A percentile compares a stretch with the other conserved stretches of the same genome.
These are phyloP conservation scores for Myxozyma udenii DNA, from an alignment of 805 yeast genomes.

Conservation along the genomic window DNA sequence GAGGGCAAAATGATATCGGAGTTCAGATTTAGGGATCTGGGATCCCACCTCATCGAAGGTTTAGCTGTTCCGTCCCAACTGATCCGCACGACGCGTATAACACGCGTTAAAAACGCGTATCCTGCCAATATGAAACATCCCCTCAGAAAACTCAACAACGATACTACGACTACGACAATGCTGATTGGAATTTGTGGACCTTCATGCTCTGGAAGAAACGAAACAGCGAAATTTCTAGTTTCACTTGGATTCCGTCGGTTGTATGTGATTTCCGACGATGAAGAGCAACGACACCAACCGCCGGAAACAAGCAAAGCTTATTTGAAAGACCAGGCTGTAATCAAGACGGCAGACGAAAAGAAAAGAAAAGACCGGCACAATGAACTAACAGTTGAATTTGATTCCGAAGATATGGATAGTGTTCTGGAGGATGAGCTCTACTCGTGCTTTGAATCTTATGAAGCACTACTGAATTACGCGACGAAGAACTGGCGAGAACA, in stretches of 20 bases:
- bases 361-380: no score
- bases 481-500: conserved; percentile 65
- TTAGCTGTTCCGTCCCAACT: not conserved
- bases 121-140: no score
- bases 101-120: not conserved
- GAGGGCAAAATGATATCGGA: no score
- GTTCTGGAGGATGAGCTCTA: conserved; percentile 2
- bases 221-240: conserved; percentile 56
- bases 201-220: conserved; percentile 61
- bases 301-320: conserved; percentile 25
- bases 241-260: conserved; percentile 32
- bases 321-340: not conserved
- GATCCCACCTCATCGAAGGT: no score
- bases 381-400: no score
- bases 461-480: conserved; percentile 54
- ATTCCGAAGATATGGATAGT: no score
- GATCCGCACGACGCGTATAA: not conserved
- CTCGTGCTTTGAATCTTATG: conserved; percentile 41
- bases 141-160: no score
- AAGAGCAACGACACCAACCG: conserved; percentile 10
- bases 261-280: conserved; percentile 5
- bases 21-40: no score
- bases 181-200: conserved; percentile 75
- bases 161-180: conserved; percentile 45
- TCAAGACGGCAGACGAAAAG: no score